Evolutionary conservation across 2,329 filamentous ascomycete species (phyloP).

Genomic region (Penicillium palitans): DNA sequence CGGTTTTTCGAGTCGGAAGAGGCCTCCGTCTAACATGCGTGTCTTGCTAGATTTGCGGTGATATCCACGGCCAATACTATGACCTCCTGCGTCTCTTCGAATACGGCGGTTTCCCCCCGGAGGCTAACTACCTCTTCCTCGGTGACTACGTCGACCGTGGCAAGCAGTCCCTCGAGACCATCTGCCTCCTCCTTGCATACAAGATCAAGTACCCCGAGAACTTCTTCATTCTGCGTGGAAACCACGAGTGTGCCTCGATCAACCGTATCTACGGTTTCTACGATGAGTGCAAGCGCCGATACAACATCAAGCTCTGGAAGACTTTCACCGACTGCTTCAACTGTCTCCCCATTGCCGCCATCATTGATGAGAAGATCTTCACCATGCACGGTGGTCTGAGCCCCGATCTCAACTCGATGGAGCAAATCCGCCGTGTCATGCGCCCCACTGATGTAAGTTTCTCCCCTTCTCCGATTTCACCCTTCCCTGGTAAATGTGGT

Average conservation of each 20-base stretch:
- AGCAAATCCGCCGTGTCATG: constrained; percentile 99
- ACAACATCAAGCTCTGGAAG: constrained; percentile 99
- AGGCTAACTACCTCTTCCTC: constrained; percentile 99
- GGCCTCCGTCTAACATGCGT: constrained; percentile 18
- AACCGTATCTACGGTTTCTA: constrained; percentile 99
- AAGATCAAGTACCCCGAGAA: constrained; percentile 99
- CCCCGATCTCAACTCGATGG: constrained; percentile 98
- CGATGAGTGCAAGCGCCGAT: constrained; percentile 98
- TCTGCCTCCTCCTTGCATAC: constrained; percentile 93
- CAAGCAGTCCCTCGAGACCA: constrained; percentile 98
- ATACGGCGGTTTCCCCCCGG: constrained; percentile 95
- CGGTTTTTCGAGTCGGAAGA: background rate
- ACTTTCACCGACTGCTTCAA: constrained; percentile 99
- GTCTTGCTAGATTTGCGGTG: constrained; percentile 83
- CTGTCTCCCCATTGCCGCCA: constrained; percentile 94
- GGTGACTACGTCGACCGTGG: constrained; percentile 98
- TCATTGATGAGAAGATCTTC: constrained; percentile 99
- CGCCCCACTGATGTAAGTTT: constrained; percentile 91
- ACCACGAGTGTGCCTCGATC: constrained; percentile 98
- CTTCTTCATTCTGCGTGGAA: constrained; percentile 97
- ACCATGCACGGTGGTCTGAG: constrained; percentile 98
- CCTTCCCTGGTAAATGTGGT: constrained; percentile 1
- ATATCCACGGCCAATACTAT: constrained; percentile 99
- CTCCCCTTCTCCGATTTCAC: constrained; percentile 7
- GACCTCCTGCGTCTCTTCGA: constrained; percentile 96